Base-by-base conservation (phyloP, 352 stramenopile species). In the Aphanomyces euteiches region DNA sequence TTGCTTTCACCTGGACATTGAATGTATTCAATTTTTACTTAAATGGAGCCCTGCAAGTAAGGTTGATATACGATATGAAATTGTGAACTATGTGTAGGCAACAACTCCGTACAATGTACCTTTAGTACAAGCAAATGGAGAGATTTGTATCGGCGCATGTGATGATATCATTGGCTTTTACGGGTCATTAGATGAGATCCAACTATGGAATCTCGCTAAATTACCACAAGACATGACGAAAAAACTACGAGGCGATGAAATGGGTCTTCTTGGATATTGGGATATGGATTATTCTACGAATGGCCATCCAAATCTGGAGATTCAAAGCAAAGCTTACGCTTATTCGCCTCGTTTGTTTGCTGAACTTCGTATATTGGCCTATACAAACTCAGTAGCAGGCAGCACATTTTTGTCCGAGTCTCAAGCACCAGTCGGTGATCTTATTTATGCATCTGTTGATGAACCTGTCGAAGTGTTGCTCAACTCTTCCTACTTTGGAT, bases 231-330 rank as follows among this genome's bases (percentile, higher is more conserved):
- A 53, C 37, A 8, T 7, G 54, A 63, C 21, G 10, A 7, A 15
- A 17, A 43, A 17, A 4, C 19, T 69, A 10, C 28, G 4, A 47
- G 64, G 64, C 36, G 45, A 63, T 8, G 64, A 70, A 63, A 7
- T 34, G 10, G 64, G 64, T 8, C 64, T 70, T n/a, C n/a, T 61
- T 10, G 64, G 64, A 1, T 70, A 70, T 39, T 70, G 64, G 64
- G 54, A 70, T 54, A 61, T 70, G 10, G 21, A 70, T 21, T 63
- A 36, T n/a, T 12, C 13, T 7, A 21, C 47, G 17, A 13, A 4
- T 37, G 8, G 3, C 1, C 54, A 40, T 19, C 54, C 54, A 2
- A 54, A 47, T 2, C 64, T 70, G 3, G 19, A 59, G 6, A 28
- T 64, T 13, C 36, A 54, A 41, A 63, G 47, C 64, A 60, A 64